Evolutionary conservation across 169 alveolate species (phyloP).

Genomic region (Cystoisospora suis): DNA sequence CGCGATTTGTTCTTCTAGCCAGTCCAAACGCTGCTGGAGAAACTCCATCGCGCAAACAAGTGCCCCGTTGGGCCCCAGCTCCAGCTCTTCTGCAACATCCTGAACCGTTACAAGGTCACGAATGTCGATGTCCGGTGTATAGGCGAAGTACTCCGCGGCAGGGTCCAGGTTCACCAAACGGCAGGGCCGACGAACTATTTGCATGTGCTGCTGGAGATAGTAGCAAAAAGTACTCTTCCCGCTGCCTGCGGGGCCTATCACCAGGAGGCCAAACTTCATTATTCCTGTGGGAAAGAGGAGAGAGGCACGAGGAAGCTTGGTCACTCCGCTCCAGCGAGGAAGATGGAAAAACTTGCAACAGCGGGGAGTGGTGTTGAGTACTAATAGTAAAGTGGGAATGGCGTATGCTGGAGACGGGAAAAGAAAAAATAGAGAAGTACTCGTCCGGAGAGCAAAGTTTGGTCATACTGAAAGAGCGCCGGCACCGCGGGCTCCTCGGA

Average conservation of each 20-base stretch:
- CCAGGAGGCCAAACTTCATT: conserved; percentile 79
- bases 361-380: too few species aligned
- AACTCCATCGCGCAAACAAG: conserved; percentile 92
- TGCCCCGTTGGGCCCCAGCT: conserved; percentile 94
- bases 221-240: conserved; percentile 93
- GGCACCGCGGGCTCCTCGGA: too few species aligned
- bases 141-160: conserved; percentile 92
- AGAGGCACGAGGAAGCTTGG: background rate
- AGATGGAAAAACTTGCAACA: too few species aligned
- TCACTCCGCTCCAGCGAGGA: too few species aligned
- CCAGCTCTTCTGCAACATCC: conserved; percentile 90
- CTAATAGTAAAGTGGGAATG: too few species aligned
- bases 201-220: conserved; percentile 84
- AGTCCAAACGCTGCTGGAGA: conserved; percentile 83
- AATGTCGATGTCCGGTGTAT: conserved; percentile 87
- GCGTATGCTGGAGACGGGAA: background rate
- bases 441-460: too few species aligned
- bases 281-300: background rate
- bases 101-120: conserved; percentile 88
- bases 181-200: conserved; percentile 77
- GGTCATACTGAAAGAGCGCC: too few species aligned
- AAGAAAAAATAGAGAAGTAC: background rate
- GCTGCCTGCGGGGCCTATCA: conserved; percentile 97
- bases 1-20: conserved; percentile 86
- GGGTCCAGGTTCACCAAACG: conserved; percentile 92